phyloP scores from a whole-genome alignment of 2,329 filamentous ascomycete genomes.

The Aspergillus sp. region DNA sequence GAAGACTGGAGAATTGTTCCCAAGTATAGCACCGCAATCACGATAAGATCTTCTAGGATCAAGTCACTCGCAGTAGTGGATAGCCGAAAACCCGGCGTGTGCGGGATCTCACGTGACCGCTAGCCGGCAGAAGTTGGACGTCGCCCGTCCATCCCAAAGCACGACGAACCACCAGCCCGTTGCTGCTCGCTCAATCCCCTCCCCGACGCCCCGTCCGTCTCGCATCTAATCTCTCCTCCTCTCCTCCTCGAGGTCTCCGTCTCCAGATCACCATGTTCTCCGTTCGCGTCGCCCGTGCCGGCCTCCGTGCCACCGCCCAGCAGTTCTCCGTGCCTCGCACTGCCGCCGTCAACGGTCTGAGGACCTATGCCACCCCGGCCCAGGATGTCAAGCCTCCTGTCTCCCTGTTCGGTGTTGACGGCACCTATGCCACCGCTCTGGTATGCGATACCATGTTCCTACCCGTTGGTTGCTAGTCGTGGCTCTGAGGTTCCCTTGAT shows the following conservation, averaged over 20 bases:
- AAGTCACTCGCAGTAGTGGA: neutral
- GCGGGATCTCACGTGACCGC: constrained; percentile 33
- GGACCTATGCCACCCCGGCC: constrained; percentile 73
- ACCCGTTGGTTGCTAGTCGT: neutral
- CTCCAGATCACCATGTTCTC: constrained; percentile 53
- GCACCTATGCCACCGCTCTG: constrained; percentile 97
- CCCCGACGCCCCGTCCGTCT: constrained; percentile 30
- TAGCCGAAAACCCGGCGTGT: constrained; percentile 29
- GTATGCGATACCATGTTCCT: constrained; percentile 60
- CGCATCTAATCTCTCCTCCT: constrained; percentile 26
- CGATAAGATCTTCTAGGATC: neutral
- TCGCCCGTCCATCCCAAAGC: constrained; percentile 20
- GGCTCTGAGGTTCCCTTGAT: neutral
- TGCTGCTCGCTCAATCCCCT: constrained; percentile 21
- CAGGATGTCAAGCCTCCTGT: constrained; percentile 79
- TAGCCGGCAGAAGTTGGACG: constrained; percentile 30
- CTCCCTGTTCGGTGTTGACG: constrained; percentile 91
- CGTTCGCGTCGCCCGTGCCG: constrained; percentile 58
- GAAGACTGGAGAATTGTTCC: neutral
- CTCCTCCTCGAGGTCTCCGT: constrained; percentile 26
- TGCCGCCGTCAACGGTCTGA: constrained; percentile 52
- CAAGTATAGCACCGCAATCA: neutral
- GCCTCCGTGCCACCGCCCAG: constrained; percentile 57
- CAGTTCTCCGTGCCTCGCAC: constrained; percentile 45
- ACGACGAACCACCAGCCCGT: constrained; percentile 15